Conservation (phyloP, 192 early-diverging fungal species). For the Coemansia sp. region DNA sequence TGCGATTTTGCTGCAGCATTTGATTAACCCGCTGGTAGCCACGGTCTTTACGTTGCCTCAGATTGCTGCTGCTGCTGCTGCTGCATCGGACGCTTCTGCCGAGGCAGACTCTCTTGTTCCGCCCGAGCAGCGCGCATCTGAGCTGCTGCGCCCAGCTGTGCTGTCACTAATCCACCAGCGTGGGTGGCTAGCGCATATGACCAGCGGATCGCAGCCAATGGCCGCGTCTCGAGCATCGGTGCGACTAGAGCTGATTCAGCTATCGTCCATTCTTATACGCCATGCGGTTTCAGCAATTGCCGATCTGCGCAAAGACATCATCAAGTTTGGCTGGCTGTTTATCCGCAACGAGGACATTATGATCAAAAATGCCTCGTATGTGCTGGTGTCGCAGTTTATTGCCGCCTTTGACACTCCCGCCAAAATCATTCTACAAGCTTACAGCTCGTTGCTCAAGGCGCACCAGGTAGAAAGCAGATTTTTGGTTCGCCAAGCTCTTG, state of each 20-base stretch:
- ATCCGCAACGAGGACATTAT: conserved; percentile 86
- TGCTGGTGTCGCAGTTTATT: conserved; percentile 88
- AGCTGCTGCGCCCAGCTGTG: conserved; percentile 35
- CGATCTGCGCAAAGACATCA: conserved; percentile 82
- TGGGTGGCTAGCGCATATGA: conserved; percentile 46
- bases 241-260: conserved; percentile 86
- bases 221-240: conserved; percentile 54
- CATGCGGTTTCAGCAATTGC: conserved; percentile 73
- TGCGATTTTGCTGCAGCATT: conserved; percentile 68
- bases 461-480: conserved; percentile 86
- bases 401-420: conserved; percentile 88
- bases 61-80: conserved; percentile 60
- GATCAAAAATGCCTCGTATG: conserved; percentile 94
- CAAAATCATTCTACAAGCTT: conserved; percentile 85
- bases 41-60: conserved; percentile 61
- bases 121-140: conserved; percentile 32
- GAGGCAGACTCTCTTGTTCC: conserved; percentile 53
- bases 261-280: conserved; percentile 80
- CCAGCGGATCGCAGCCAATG: conserved; percentile 16
- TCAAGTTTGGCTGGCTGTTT: conserved; percentile 93
- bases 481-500: conserved; percentile 90
- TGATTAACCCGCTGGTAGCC: conserved; percentile 80
- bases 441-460: conserved; percentile 79
- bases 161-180: conserved; percentile 40
- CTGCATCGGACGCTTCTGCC: conserved; percentile 58